Evolutionary conservation across 805 yeast species (phyloP), one percentile per base, ranked within the genome.

Genomic region (Candida incommunis): DNA sequence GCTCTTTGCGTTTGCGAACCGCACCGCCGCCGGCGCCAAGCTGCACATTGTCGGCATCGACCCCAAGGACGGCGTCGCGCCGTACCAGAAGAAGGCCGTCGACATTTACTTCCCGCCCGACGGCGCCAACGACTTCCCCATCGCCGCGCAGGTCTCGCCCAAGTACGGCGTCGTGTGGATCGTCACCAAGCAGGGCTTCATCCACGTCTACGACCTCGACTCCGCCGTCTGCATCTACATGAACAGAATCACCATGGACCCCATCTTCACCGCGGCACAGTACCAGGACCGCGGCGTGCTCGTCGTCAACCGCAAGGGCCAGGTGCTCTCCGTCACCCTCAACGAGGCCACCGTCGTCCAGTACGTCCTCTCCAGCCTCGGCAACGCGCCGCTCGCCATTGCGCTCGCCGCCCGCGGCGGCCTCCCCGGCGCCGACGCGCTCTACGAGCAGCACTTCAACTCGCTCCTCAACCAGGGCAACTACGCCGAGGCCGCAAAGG

Each of bases 51-150:
- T 90, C 53, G 98, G 94, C 69, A 92, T 94, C 57, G 99, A 92
- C 63, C 97, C 92, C 62, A 84, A 79, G 54, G 82, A 82, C 18
- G 75, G 76, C 40, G 75, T 80, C 55, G 95, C 96, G n/a, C 69
- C 72, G 21, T 92, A 82, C 69, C 74, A 76, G 49, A 92, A 94
- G 74, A 87, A 87, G 64, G 76, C 84, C 41, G 92, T 84, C 42
- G 97, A 90, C 56, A 79, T 92, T 50, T 92, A 83, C 67, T 87
- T 90, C 75, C 98, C 98, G 27, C 88, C 95, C 23, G 98, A 94
- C 67, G 95, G 95, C 41, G 72, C 83, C 35, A 83, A 82, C 62
- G 99, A 92, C 67, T 92, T 92, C 79, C 99, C 99, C 49, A 87
- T 92, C 53, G 76, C 95, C 44, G 75, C 88, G 50, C 92, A 86